phyloP scores from a whole-genome alignment of 192 early-diverging fungal species.

The Coemansia sp. region DNA sequence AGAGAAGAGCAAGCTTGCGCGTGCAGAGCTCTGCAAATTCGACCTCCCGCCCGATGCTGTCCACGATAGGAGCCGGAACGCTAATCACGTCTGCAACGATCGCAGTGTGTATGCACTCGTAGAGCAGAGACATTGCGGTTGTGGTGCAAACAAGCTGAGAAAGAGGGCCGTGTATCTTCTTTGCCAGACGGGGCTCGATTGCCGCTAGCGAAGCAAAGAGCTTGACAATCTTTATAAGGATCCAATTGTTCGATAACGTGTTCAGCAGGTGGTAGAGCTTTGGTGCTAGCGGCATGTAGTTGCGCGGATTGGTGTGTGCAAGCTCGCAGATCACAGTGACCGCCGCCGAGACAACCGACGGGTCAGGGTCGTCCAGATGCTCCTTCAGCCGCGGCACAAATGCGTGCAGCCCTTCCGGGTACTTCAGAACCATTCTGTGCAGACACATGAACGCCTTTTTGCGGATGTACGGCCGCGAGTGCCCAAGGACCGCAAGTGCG shows the following conservation, averaged over 20 bases:
- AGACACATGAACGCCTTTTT: conserved; percentile 88
- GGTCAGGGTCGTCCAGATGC: conserved; percentile 88
- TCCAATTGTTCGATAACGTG: conserved; percentile 96
- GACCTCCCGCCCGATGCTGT: conserved; percentile 35
- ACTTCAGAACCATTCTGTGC: conserved; percentile 88
- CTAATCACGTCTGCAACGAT: conserved; percentile 88
- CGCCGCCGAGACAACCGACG: conserved; percentile 88
- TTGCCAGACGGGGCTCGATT: conserved; percentile 89
- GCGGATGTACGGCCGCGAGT: conserved; percentile 91
- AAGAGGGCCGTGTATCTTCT: conserved; percentile 85
- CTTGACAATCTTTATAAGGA: conserved; percentile 99
- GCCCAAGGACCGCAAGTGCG: conserved; percentile 83
- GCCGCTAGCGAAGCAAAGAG: conserved; percentile 92
- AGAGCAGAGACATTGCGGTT: conserved; percentile 93
- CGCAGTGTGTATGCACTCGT: conserved; percentile 95
- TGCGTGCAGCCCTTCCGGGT: conserved; percentile 82
- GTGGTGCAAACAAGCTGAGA: conserved; percentile 86
- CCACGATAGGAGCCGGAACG: conserved; percentile 55
- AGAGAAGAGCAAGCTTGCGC: conserved; percentile 76
- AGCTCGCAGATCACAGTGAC: conserved; percentile 98
- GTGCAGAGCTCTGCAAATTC: conserved; percentile 82
- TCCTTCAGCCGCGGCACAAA: conserved; percentile 87
- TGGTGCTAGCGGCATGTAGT: conserved; percentile 93
- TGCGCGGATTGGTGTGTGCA: conserved; percentile 87
- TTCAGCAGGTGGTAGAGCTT: conserved; percentile 90